phyloP scores from a whole-genome alignment of 257 asterid species.

The Plantago major region DNA sequence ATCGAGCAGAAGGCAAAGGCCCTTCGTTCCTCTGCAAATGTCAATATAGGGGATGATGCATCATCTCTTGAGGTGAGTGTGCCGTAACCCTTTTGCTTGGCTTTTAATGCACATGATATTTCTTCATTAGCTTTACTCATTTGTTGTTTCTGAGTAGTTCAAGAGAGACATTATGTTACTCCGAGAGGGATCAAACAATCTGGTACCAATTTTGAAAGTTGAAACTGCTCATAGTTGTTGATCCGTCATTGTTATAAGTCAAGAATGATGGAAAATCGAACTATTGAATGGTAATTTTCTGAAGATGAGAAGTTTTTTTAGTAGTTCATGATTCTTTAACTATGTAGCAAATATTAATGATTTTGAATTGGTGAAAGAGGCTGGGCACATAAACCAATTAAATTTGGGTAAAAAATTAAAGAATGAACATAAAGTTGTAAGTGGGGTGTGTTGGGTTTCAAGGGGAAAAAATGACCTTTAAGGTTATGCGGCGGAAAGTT shows the following conservation, averaged over 20 bases:
- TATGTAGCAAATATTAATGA: not conserved
- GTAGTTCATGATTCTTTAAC: not conserved
- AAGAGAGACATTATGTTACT: not conserved
- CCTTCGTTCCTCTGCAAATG: constrained; percentile 49
- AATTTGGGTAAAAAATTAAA: too few relatives aligned
- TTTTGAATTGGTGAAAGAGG: not conserved
- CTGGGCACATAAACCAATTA: not conserved
- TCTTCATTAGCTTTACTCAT: constrained; percentile 11
- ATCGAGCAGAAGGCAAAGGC: constrained; percentile 56
- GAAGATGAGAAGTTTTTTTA: too few relatives aligned
- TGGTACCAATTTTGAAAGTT: too few relatives aligned
- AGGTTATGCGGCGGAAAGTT: too few relatives aligned
- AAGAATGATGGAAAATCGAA: too few relatives aligned
- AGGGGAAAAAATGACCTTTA: too few relatives aligned
- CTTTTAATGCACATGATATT: not conserved
- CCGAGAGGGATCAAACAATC: too few relatives aligned
- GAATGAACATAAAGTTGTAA: too few relatives aligned
- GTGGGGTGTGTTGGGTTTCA: too few relatives aligned
- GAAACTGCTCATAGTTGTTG: too few relatives aligned
- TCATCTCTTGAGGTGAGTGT: constrained; percentile 58
- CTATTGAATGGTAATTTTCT: too few relatives aligned
- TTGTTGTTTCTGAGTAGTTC: not conserved
- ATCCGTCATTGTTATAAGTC: too few relatives aligned
- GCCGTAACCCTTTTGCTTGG: constrained; percentile 1
- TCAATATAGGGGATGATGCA: constrained; percentile 46